Evolutionary conservation across 83 land plant species (phyloP).

Genomic region (Thuja plicata): DNA sequence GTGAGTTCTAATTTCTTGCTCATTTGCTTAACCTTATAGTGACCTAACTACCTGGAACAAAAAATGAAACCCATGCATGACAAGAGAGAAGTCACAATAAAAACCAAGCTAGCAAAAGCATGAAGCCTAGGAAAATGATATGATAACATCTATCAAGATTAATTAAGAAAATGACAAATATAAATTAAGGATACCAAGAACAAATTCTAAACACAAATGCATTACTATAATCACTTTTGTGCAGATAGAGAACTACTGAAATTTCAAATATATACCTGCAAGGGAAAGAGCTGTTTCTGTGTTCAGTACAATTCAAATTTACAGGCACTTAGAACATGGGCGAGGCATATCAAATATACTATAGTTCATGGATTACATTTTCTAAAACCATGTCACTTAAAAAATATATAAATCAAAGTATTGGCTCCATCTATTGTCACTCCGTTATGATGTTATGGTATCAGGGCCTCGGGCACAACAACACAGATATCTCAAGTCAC

Average conservation of each 20-base stretch:
- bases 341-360: neutral
- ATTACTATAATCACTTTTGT: neutral
- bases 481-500: neutral
- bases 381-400: neutral
- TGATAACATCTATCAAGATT: neutral
- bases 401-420: neutral
- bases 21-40: neutral
- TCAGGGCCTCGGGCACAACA: neutral
- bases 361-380: neutral
- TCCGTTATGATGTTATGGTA: neutral
- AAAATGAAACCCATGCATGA: neutral
- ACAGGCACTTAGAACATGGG: neutral
- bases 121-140: neutral
- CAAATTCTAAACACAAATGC: neutral
- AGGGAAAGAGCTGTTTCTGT: neutral
- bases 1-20: neutral
- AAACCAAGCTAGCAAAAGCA: neutral
- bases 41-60: neutral
- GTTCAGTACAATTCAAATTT: neutral
- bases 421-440: neutral
- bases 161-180: neutral
- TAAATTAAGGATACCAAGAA: neutral
- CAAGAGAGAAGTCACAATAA: neutral
- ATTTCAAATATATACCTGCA: neutral
- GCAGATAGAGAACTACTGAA: neutral